These are phyloP conservation scores for Barbatosphaeria neglecta DNA, from an alignment of 495 filamentous ascomycete species.

Conservation along the genomic window DNA sequence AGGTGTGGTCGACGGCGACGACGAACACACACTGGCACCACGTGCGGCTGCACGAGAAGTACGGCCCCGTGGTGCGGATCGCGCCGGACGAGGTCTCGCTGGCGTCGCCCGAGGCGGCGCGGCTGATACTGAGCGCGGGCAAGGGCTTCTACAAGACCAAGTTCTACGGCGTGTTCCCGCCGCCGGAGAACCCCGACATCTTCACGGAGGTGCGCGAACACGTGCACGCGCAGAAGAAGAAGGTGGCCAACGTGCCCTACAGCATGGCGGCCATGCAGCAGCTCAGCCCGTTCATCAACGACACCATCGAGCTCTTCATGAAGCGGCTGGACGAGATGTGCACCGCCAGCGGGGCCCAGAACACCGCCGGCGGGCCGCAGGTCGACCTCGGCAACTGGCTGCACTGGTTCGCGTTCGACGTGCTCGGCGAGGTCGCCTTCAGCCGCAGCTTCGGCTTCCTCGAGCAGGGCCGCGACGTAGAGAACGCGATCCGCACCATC, in stretches of 20 bases:
- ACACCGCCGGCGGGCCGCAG: conserved; percentile 8
- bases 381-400: conserved; percentile 41
- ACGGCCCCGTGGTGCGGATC: conserved; percentile 45
- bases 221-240: conserved; percentile 43
- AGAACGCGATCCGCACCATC: conserved; percentile 40
- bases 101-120: conserved; percentile 36
- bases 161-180: conserved; percentile 44
- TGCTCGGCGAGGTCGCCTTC: conserved; percentile 52
- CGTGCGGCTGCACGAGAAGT: conserved; percentile 36
- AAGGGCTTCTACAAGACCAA: conserved; percentile 46
- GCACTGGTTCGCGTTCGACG: conserved; percentile 47
- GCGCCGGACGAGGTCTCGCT: conserved; percentile 45
- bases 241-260: conserved; percentile 42
- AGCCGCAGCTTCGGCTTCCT: conserved; percentile 54
- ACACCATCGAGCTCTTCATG: conserved; percentile 31
- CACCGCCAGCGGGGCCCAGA: neutral
- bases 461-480: conserved; percentile 43
- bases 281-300: conserved; percentile 33
- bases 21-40: conserved; percentile 33
- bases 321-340: conserved; percentile 24
- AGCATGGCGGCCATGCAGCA: conserved; percentile 43
- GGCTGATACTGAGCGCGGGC: conserved; percentile 34
- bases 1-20: conserved; percentile 20
- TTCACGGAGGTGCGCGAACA: conserved; percentile 45
- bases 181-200: conserved; percentile 47